Conservation (phyloP, 1,284 basidiomycete genomes). For the Trametes polyzona region DNA sequence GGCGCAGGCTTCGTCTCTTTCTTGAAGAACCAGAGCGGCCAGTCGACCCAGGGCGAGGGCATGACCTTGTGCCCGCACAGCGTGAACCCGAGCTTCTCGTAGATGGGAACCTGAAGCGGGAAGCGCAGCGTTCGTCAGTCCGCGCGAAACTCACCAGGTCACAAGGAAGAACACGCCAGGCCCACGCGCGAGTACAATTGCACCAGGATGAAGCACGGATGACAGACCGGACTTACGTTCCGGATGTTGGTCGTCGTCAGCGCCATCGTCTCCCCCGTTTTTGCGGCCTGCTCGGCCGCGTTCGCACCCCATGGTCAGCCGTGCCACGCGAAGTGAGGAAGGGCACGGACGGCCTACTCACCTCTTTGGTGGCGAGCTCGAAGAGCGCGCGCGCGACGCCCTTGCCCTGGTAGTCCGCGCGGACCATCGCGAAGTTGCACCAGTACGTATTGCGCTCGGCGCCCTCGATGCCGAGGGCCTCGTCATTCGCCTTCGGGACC, state of each 20-base stretch:
- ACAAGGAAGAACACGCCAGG: too few species aligned
- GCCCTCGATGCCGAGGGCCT: conserved; percentile 10
- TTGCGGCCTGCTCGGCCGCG: conserved; percentile 21
- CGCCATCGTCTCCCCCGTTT: conserved; percentile 13
- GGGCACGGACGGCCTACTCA: not conserved
- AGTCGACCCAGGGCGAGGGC: conserved; percentile 22
- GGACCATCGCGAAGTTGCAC: conserved; percentile 25
- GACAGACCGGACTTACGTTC: conserved; percentile 24
- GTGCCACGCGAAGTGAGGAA: not conserved
- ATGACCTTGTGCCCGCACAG: conserved; percentile 11
- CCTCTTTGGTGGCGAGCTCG: conserved; percentile 21
- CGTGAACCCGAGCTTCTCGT: conserved; percentile 21
- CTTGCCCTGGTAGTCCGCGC: conserved; percentile 22
- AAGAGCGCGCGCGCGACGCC: conserved; percentile 25
- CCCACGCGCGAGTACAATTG: too few species aligned
- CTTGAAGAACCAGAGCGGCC: conserved; percentile 20
- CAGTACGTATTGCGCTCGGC: conserved; percentile 19
- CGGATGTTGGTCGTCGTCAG: conserved; percentile 19
- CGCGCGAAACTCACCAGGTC: not conserved
- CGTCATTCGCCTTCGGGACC: conserved; percentile 15
- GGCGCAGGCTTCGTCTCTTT: not conserved
- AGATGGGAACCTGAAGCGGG: conserved; percentile 13
- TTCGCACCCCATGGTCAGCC: too few species aligned
- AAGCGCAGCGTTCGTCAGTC: too few species aligned
- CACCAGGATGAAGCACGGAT: too few species aligned